Evolutionary conservation across 2,329 filamentous ascomycete genomes (phyloP), one percentile per base, ranked within the genome.

Genomic region (Davidsoniella neocaledoniae): DNA sequence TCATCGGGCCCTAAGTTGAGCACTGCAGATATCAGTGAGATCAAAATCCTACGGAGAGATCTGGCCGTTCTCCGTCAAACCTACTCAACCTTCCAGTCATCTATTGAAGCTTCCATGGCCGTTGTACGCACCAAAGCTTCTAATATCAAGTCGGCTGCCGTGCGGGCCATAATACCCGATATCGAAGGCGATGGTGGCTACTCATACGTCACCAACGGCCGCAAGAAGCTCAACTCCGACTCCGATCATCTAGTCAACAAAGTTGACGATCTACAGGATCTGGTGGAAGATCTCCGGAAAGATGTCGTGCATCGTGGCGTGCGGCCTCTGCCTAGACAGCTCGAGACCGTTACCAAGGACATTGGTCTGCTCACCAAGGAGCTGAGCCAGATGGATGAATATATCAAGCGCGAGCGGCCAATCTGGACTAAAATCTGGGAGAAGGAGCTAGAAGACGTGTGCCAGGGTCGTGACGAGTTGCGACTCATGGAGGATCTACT

Each of bases 401-500:
- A 84, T 68, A 76, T 98, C 67, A 81, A 80, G 58, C 77, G 78
- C 43, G 91, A 98, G 73, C 94, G 94, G 64, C 91, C 91, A 0
- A 72, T 95, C 52, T 98, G 91, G 90, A 95, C 87, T 49, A 95
- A 95, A 76, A 94, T 96, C 56, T 98, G 91, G 91, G 90, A 96
- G 74, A 88, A 93, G 66, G 88, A 96, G 64, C 71, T 98, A 43
- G 86, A 96, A 64, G 81, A 90, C 48, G 90, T 98, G 2, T 96
- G 91, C 66, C 87, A 94, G 62, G 91, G 95, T 60, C 80, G 88
- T 56, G 90, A 96, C 61, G 81, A 95, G 64, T 76, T 98, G 57
- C 91, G 87, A 46, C 83, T 96, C 72, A 90, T 94, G 70, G 91
- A 98, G 68, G 91, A 96, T 58, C 76, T 98, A 55, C 82, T 90